Conservation (phyloP, 2,329 filamentous ascomycete species). For the Magnaporthiopsis incrustans region DNA sequence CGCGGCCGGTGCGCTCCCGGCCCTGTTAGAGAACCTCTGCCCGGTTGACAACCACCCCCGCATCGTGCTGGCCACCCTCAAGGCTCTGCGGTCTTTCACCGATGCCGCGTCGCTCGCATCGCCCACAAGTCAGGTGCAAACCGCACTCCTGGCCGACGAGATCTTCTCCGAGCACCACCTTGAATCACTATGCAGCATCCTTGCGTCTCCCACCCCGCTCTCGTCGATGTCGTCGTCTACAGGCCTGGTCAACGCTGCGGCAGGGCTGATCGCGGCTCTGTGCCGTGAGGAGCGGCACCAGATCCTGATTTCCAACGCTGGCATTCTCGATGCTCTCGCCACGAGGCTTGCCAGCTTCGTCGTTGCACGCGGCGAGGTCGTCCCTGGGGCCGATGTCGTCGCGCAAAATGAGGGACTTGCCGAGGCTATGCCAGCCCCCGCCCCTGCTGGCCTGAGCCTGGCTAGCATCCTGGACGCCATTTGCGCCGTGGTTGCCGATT, state of each 20-base stretch:
- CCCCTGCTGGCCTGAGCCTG: slow-evolving; percentile 51
- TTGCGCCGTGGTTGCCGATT: slow-evolving; percentile 67
- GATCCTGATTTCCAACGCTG: slow-evolving; percentile 59
- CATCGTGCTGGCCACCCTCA: slow-evolving; percentile 66
- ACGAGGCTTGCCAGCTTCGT: slow-evolving; percentile 64
- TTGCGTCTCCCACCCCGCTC: slow-evolving; percentile 40
- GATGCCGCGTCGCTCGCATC: slow-evolving; percentile 53
- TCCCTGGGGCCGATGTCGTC: slow-evolving; percentile 52
- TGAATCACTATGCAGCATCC: slow-evolving; percentile 54
- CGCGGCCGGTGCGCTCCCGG: slow-evolving; percentile 56
- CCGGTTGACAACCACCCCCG: slow-evolving; percentile 55
- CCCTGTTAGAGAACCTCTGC: slow-evolving; percentile 64
- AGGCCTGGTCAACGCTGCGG: slow-evolving; percentile 40
- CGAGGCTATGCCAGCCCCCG: slow-evolving; percentile 52
- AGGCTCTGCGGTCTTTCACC: slow-evolving; percentile 63
- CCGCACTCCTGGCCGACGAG: slow-evolving; percentile 47
- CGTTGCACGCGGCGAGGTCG: slow-evolving; percentile 58
- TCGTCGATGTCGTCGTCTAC: slow-evolving; percentile 28
- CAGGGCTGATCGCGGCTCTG: slow-evolving; percentile 46
- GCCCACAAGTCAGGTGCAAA: slow-evolving; percentile 36
- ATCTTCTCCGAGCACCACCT: slow-evolving; percentile 58
- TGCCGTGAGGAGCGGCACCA: slow-evolving; percentile 66
- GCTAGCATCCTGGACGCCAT: slow-evolving; percentile 70
- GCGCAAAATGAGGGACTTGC: slow-evolving; percentile 46
- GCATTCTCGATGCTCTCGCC: slow-evolving; percentile 72